Base-by-base conservation (phyloP, 1,139 yeast genomes). In the Yamadazyma atlantica region DNA sequence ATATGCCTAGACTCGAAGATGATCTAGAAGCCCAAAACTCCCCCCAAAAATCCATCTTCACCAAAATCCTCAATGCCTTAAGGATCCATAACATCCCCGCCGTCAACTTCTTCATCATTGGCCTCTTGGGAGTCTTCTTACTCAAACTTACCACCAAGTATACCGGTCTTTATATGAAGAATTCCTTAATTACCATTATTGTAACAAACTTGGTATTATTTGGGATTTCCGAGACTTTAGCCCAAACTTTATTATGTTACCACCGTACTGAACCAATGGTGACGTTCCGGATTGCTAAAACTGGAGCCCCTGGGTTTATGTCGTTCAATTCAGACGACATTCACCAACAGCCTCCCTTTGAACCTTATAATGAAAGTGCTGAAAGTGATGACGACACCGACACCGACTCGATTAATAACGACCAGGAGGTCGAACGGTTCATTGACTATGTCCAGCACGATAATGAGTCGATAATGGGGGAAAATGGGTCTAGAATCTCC, bases 161-260 rank as follows among this genome's bases (percentile, higher is more conserved):
- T 54, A 80, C 80, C 36, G 70, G 67, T n/a, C 57, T 87, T 37
- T 89, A 89, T 57, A 74, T 75, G 51, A 71, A 66, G 43, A 80
- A 80, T 39, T 82, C 94, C 1, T 60, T 89, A 19, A 57, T 85
- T 13, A 89, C 97, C 4, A 86, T 90, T 34, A 77, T 87, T 40
- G 78, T 84, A n/a, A 82, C 97, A 1, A 90, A 90, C 54, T 65
- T 86, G 28, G 79, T 90, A 10, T 66, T 90, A 4, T 87, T 82
- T 57, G 97, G 96, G 0, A 79, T 89, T 7, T 89, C 97, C 0
- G 98, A 90, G 55, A 80, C 92, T 0, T 60, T 89, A 43, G 98
- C 97, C 0, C 98, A 92, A 58, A 72, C 85, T 1, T 64, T 85
- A 2, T 50, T 78, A 5, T 55, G 72, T 27, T 73, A 62, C 43